These are phyloP conservation scores for Deuterostichococcus epilithicus DNA, from an alignment of 139 green algal genomes.

Conservation along the genomic window DNA sequence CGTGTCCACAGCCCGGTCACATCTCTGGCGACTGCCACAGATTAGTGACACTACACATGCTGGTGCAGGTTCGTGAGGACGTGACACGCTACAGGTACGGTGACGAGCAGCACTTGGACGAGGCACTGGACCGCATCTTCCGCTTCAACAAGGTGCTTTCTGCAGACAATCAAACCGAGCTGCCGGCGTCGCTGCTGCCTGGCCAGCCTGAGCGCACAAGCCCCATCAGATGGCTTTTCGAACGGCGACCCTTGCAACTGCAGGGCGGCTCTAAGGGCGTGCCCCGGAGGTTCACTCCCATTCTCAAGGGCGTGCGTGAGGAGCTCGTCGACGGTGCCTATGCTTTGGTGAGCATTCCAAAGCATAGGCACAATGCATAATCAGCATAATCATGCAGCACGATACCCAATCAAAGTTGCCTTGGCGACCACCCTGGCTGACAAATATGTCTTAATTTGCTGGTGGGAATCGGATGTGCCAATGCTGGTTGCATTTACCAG, in stretches of 20 bases:
- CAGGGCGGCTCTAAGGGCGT: constrained; percentile 44
- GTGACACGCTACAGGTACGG: constrained; percentile 83
- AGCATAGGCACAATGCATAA: background rate
- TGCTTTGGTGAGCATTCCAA: constrained; percentile 31
- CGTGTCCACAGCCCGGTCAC: background rate
- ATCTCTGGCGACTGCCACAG: background rate
- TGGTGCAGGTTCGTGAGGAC: constrained; percentile 73
- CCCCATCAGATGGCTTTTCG: background rate
- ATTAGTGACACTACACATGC: background rate
- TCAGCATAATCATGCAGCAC: no score
- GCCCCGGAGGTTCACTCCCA: constrained; percentile 56
- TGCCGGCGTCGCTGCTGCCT: background rate
- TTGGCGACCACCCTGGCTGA: no score
- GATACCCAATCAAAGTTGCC: no score
- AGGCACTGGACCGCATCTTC: constrained; percentile 93
- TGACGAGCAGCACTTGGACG: constrained; percentile 97
- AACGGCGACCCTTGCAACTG: constrained; percentile 3
- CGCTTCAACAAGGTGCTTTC: constrained; percentile 14
- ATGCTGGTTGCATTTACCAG: no score
- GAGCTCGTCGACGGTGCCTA: constrained; percentile 54
- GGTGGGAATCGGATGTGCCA: no score
- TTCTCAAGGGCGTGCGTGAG: constrained; percentile 80
- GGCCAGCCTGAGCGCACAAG: background rate
- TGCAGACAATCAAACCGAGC: background rate
- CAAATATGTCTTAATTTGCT: no score